A percentile compares a stretch with the other conserved stretches of the same genome.
Conservation (phyloP, 352 stramenopile genomes). For the Phytophthora palmivora region DNA sequence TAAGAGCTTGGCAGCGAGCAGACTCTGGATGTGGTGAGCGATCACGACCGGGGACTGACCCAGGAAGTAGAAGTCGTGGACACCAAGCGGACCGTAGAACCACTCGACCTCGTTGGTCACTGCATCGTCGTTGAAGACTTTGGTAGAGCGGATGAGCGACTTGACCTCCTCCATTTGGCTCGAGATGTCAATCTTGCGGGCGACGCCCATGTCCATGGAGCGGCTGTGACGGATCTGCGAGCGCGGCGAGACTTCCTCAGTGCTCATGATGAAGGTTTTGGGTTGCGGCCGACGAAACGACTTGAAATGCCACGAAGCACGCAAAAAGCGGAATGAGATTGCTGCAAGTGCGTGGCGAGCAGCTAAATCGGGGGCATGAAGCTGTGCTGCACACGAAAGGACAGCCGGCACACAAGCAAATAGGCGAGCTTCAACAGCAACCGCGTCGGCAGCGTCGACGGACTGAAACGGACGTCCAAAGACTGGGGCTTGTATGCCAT, state of each 20-base stretch:
- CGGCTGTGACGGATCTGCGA: conserved; percentile 49
- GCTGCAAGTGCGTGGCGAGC: conserved; percentile 5
- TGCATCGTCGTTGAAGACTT: conserved; percentile 66
- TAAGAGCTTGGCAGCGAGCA: conserved; percentile 86
- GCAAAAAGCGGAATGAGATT: conserved; percentile 45
- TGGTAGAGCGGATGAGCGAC: conserved; percentile 55
- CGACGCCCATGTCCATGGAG: conserved; percentile 70
- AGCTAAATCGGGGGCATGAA: conserved; percentile 6
- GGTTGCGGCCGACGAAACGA: conserved; percentile 14
- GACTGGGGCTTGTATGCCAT: no score
- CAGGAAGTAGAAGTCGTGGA: conserved; percentile 89
- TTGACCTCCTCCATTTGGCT: conserved; percentile 77
- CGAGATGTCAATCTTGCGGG: conserved; percentile 59
- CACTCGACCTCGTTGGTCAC: conserved; percentile 79
- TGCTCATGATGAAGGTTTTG: conserved; percentile 32
- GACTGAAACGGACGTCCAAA: background rate
- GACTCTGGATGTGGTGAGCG: conserved; percentile 80
- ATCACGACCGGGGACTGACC: conserved; percentile 70
- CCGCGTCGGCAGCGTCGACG: conserved; percentile 28
- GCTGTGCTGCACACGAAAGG: conserved; percentile 38
- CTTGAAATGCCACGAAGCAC: conserved; percentile 34
- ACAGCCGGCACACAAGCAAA: conserved; percentile 23
- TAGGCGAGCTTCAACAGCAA: conserved; percentile 42
- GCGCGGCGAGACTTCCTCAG: conserved; percentile 33
- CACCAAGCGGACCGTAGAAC: conserved; percentile 81